Evolutionary conservation across 2,329 filamentous ascomycete species (phyloP), one percentile per base, ranked within the genome.

Genomic region (Colletotrichum graminicola): DNA sequence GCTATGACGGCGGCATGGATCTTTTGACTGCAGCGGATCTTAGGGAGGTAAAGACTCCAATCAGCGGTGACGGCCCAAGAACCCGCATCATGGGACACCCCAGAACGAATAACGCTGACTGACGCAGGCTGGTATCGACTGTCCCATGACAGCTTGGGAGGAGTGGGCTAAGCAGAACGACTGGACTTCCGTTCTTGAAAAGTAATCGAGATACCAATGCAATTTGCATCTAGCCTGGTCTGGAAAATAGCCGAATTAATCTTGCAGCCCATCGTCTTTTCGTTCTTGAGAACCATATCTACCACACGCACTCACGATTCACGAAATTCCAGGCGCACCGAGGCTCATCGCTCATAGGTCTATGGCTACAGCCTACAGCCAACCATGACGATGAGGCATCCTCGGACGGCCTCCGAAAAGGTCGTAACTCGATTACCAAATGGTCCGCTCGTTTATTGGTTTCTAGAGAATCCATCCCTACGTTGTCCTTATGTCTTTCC

Each of bases 1-100:
- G 86, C 0, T 87, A 87, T 66, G 84, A 85, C 71, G 85, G 86
- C 0, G 84, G 78, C 0, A 84, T 82, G 78, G 75, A 79, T 0
- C 67, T 87, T 21, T 66, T 86, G 65, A 84, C 74, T 54, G 84
- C 83, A 0, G 78, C 81, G 62, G 83, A 87, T 73, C 75, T 87
- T 45, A 76, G 75, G 62, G 80, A 83, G 77, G 85, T 86, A 73
- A 79, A 80, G 32, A 43, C 23, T 6, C 0, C 5, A 12, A 12
- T 0, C 5, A 23, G n/a, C 11, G 12, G 11, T 11, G 34, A 23
- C 34, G 14, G n/a, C 8, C n/a, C 21, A 12, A 21, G 23, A 3
- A 16, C 41, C 4, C 14, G 11, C n/a, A 8, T 32, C 7, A 12
- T 14, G 12, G 2, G 10, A 11, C 4, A 11, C 5, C 55, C 47